Conservation (phyloP, 208 protist genomes). For the Acanthamoeba rhysodes region DNA sequence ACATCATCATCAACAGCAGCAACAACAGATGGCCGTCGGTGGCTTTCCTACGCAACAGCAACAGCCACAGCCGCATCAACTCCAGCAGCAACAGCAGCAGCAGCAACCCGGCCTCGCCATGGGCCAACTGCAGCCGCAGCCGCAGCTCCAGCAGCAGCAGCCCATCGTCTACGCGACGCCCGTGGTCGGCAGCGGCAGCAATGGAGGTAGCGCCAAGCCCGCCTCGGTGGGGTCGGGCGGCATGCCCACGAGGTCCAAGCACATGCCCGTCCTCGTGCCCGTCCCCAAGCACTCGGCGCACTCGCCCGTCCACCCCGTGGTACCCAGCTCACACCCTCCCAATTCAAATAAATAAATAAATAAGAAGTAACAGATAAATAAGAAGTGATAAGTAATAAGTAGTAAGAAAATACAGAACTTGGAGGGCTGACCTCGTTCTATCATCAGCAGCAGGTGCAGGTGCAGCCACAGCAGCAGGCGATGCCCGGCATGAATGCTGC, state of each 20-base stretch:
- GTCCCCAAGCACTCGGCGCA: constrained; percentile 1
- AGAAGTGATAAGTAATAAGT: too few relatives aligned
- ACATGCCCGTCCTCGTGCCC: constrained; percentile 6
- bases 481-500: not conserved
- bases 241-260: not conserved
- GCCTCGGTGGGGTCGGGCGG: not conserved
- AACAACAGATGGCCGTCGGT: not conserved
- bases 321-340: not conserved
- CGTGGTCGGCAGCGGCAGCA: not conserved
- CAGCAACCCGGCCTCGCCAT: not conserved
- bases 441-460: not conserved
- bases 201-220: not conserved
- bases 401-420: too few relatives aligned
- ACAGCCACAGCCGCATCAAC: not conserved
- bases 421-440: too few relatives aligned
- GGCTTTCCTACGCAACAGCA: not conserved
- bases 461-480: not conserved
- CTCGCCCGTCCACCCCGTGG: not conserved
- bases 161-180: not conserved
- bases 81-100: not conserved
- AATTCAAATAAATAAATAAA: too few relatives aligned
- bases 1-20: not conserved
- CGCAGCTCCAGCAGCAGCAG: not conserved
- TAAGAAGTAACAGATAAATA: too few relatives aligned
- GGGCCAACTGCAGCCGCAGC: too few relatives aligned